Conservation (phyloP, 768 basidiomycete species). For the Mycena olivaceomarginata region DNA sequence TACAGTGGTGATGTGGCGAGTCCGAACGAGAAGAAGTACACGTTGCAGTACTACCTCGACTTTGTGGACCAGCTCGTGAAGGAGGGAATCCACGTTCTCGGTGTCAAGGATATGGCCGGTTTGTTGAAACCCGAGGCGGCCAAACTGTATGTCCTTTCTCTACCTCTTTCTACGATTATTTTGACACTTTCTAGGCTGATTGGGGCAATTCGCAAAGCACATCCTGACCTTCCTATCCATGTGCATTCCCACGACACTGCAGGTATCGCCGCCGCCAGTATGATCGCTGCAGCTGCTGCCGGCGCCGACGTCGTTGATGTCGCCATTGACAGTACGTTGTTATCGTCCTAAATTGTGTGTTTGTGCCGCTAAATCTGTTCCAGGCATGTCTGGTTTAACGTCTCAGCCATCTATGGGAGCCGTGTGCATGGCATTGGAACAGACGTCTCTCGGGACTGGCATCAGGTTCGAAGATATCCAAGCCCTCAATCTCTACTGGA, state of each 20-base stretch:
- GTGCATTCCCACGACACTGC: constrained; percentile 99
- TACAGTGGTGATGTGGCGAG: constrained; percentile 98
- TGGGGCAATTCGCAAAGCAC: constrained; percentile 94
- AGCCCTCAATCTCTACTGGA: constrained; percentile 98
- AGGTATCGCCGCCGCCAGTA: constrained; percentile 97
- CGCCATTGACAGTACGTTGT: constrained; percentile 93
- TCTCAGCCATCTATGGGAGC: constrained; percentile 99
- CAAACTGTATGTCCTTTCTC: constrained; percentile 77
- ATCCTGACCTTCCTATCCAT: constrained; percentile 98
- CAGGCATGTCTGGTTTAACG: constrained; percentile 98
- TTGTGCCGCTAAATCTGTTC: constrained; percentile 42
- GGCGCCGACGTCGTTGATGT: constrained; percentile 99
- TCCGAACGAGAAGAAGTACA: constrained; percentile 97
- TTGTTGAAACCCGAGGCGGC: constrained; percentile 96
- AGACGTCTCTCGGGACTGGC: constrained; percentile 94
- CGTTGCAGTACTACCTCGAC: constrained; percentile 97
- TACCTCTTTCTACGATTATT: constrained; percentile 8
- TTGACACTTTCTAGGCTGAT: constrained; percentile 73
- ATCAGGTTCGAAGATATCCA: constrained; percentile 98
- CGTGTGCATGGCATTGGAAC: constrained; percentile 95
- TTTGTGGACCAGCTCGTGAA: constrained; percentile 94
- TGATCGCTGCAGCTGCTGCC: constrained; percentile 97
- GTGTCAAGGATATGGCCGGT: constrained; percentile 99
- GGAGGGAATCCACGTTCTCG: constrained; percentile 97
- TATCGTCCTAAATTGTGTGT: not conserved